These are phyloP conservation scores for Vicia sativa DNA, from an alignment of 306 rosid species.

Conservation along the genomic window DNA sequence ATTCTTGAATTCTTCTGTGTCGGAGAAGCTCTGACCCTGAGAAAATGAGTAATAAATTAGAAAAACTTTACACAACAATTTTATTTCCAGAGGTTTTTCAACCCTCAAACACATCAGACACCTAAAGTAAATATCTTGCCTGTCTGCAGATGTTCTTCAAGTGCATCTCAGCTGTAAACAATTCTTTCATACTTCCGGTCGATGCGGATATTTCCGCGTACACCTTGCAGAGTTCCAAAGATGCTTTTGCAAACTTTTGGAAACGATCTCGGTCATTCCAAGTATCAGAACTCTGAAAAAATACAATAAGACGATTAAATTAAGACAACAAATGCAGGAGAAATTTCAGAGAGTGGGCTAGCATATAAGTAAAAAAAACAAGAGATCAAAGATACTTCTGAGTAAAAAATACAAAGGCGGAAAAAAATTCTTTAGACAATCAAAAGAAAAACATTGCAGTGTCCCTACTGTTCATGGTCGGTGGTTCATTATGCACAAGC, in stretches of 20 bases:
- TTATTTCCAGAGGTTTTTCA: neutral
- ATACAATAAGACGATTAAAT: constrained; percentile 1
- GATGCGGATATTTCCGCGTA: constrained; percentile 73
- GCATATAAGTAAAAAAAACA: constrained; percentile 12
- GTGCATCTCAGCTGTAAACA: constrained; percentile 84
- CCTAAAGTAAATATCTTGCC: constrained; percentile 49
- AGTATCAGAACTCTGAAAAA: constrained; percentile 79
- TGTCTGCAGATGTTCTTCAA: constrained; percentile 77
- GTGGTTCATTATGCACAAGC: neutral
- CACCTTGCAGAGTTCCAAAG: constrained; percentile 84
- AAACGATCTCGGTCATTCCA: constrained; percentile 78
- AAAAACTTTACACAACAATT: neutral
- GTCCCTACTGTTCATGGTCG: neutral
- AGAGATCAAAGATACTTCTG: constrained; percentile 21
- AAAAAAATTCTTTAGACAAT: constrained; percentile 6
- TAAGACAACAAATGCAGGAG: constrained; percentile 8
- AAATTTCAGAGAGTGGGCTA: neutral
- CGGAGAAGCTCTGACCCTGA: constrained; percentile 64
- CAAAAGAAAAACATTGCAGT: neutral
- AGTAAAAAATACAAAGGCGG: constrained; percentile 10
- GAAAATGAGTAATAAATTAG: constrained; percentile 33
- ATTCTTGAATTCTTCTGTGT: constrained; percentile 61
- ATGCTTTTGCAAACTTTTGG: constrained; percentile 75
- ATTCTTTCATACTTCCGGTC: constrained; percentile 62
- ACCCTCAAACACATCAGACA: constrained; percentile 22